phyloP scores from a whole-genome alignment of 805 yeast species.

The Yamadazyma nakazawae region DNA sequence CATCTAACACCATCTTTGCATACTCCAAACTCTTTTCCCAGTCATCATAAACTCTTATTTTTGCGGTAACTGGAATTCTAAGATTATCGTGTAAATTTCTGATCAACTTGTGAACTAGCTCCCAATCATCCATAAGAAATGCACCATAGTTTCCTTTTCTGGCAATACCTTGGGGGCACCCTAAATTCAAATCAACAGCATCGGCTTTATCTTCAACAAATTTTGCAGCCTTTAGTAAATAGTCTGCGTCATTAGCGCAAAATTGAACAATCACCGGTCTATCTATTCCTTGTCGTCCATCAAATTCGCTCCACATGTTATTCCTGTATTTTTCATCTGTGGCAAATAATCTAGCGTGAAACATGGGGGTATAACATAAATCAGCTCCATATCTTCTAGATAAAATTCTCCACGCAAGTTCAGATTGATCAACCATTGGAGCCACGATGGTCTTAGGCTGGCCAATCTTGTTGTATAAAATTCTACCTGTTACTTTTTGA shows the following conservation, averaged over 20 bases:
- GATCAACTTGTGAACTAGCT: conserved; percentile 67
- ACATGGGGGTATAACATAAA: conserved; percentile 94
- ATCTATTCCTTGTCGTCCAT: conserved; percentile 68
- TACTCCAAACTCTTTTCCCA: conserved; percentile 79
- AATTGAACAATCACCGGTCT: conserved; percentile 92
- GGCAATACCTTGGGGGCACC: conserved; percentile 99
- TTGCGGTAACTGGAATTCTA: conserved; percentile 89
- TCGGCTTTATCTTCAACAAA: conserved; percentile 81
- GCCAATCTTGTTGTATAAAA: conserved; percentile 66
- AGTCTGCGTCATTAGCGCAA: conserved; percentile 94
- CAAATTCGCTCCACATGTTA: conserved; percentile 66
- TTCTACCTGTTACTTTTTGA: conserved; percentile 50
- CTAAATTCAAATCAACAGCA: conserved; percentile 92
- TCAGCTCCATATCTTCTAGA: conserved; percentile 90
- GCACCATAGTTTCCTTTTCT: conserved; percentile 93
- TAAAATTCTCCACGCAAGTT: conserved; percentile 89
- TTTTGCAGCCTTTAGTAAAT: conserved; percentile 75
- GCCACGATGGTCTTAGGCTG: conserved; percentile 84
- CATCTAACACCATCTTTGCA: conserved; percentile 82
- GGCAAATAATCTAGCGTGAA: conserved; percentile 88
- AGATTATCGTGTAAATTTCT: conserved; percentile 69
- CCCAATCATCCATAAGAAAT: conserved; percentile 97
- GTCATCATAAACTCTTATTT: conserved; percentile 85
- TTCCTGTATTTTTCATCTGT: conserved; percentile 76
- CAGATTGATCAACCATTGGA: conserved; percentile 98